These are phyloP conservation scores for Dioscorea alata DNA, from an alignment of 106 monocot species.

Conservation along the genomic window DNA sequence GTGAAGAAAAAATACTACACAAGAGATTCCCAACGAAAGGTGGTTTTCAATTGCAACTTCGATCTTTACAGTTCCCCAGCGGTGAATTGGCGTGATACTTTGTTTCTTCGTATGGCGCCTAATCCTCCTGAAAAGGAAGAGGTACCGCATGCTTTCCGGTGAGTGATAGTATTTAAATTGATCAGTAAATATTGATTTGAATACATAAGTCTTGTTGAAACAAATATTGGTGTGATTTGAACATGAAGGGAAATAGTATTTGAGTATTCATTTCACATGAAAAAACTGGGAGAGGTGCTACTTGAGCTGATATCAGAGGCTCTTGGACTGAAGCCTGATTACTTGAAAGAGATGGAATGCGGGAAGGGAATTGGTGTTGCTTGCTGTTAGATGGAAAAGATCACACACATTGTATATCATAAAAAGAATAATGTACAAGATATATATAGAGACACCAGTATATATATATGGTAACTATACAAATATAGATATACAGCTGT, in stretches of 20 bases:
- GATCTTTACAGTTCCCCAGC: neutral
- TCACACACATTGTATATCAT: too few relatives aligned
- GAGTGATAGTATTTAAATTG: neutral
- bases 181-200: neutral
- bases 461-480: too few relatives aligned
- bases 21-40: constrained; percentile 8
- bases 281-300: too few relatives aligned
- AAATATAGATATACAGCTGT: too few relatives aligned
- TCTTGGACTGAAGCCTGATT: too few relatives aligned
- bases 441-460: too few relatives aligned
- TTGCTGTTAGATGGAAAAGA: constrained; percentile 24
- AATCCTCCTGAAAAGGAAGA: neutral
- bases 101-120: neutral
- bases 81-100: neutral
- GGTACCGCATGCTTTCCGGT: neutral
- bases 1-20: constrained; percentile 19
- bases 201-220: neutral
- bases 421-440: too few relatives aligned
- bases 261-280: too few relatives aligned
- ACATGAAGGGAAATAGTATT: constrained; percentile 16
- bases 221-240: neutral
- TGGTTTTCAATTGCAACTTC: neutral
- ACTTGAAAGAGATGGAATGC: constrained; percentile 47
- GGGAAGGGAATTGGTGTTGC: constrained; percentile 22
- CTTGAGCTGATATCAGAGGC: too few relatives aligned